Evolutionary conservation across 2,329 filamentous ascomycete genomes (phyloP).

Genomic region (Xenoacremonium recifei): DNA sequence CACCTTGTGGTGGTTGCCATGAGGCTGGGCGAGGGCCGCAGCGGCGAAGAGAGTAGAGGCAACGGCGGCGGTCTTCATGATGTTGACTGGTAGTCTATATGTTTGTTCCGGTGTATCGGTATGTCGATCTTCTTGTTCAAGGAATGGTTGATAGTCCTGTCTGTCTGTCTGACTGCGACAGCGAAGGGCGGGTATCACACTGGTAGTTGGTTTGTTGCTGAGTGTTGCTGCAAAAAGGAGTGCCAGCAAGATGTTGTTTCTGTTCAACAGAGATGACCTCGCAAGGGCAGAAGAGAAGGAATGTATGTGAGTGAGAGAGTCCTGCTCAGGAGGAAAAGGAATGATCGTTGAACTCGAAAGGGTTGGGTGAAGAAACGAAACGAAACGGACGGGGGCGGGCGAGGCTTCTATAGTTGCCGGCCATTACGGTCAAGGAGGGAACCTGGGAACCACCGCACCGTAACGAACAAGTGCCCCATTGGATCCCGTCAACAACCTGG

Average conservation of each 20-base stretch:
- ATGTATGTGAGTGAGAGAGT: slow-evolving; percentile 24
- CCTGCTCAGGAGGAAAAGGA: slow-evolving; percentile 29
- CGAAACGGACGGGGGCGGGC: slow-evolving; percentile 12
- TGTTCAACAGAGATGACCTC: slow-evolving; percentile 29
- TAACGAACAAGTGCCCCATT: background rate
- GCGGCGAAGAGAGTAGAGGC: slow-evolving; percentile 34
- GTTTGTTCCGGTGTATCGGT: slow-evolving; percentile 13
- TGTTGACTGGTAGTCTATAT: slow-evolving; percentile 20
- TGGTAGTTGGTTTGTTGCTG: slow-evolving; percentile 2
- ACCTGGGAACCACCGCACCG: background rate
- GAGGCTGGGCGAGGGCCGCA: slow-evolving; percentile 51
- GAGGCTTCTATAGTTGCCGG: slow-evolving; percentile 15
- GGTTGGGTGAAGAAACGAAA: slow-evolving; percentile 22
- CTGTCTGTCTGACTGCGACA: slow-evolving; percentile 9
- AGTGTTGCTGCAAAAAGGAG: slow-evolving; percentile 14
- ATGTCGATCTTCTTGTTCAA: slow-evolving; percentile 15
- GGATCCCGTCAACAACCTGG: background rate
- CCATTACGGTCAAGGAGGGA: background rate
- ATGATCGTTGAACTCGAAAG: slow-evolving; percentile 25
- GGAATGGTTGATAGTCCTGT: slow-evolving; percentile 19
- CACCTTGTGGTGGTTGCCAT: slow-evolving; percentile 35
- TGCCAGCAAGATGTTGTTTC: slow-evolving; percentile 23
- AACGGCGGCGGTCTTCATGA: slow-evolving; percentile 42
- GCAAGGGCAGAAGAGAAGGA: slow-evolving; percentile 20
- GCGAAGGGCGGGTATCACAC: slow-evolving; percentile 15